Evolutionary conservation across 2,329 filamentous ascomycete genomes (phyloP).

Genomic region (Akanthomyces uredinophilus): DNA sequence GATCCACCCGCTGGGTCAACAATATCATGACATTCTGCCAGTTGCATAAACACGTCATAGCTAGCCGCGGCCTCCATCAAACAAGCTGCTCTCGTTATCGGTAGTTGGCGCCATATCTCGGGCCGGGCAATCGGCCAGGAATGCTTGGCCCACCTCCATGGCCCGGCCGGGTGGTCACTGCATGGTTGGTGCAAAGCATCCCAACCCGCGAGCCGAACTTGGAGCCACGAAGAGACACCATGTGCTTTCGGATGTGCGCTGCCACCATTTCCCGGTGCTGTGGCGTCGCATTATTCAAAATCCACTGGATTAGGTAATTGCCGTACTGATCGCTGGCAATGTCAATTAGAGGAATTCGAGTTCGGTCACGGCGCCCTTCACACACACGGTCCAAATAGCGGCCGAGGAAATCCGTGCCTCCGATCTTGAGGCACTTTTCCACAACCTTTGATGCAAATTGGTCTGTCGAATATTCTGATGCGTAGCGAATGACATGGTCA

Average conservation of each 20-base stretch:
- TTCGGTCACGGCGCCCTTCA: slow-evolving; percentile 82
- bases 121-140: slow-evolving; percentile 49
- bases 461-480: slow-evolving; percentile 96
- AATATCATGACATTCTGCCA: slow-evolving; percentile 14
- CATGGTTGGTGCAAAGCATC: slow-evolving; percentile 97
- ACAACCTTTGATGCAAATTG: slow-evolving; percentile 99
- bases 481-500: slow-evolving; percentile 90
- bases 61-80: slow-evolving; percentile 25
- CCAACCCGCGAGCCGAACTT: slow-evolving; percentile 98
- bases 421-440: slow-evolving; percentile 98
- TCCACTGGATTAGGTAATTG: slow-evolving; percentile 97
- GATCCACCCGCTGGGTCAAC: slow-evolving; percentile 15
- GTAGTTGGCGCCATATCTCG: slow-evolving; percentile 55
- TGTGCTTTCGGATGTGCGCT: slow-evolving; percentile 94
- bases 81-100: slow-evolving; percentile 29
- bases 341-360: slow-evolving; percentile 94
- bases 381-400: slow-evolving; percentile 93
- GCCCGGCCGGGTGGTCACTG: slow-evolving; percentile 80
- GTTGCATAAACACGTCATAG: slow-evolving; percentile 12
- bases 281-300: slow-evolving; percentile 78
- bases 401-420: slow-evolving; percentile 80
- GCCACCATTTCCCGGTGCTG: slow-evolving; percentile 93
- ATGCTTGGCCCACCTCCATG: slow-evolving; percentile 69
- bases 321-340: slow-evolving; percentile 98
- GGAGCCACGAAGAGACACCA: slow-evolving; percentile 96